phyloP scores from a whole-genome alignment of 2,329 filamentous ascomycete species.

The Rhinocladiella similis region DNA sequence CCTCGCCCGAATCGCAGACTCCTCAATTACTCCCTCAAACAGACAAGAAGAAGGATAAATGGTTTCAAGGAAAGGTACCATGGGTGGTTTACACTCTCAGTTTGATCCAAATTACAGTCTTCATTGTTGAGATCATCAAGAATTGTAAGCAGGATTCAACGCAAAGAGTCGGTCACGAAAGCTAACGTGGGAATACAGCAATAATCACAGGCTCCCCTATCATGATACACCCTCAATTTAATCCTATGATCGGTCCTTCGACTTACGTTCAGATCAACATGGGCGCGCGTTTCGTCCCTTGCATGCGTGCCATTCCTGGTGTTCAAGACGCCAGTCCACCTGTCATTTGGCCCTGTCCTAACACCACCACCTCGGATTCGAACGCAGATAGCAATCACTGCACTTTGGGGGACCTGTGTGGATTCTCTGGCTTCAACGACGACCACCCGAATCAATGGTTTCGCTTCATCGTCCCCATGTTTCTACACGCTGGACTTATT shows the following conservation, averaged over 20 bases:
- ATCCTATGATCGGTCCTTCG: slow-evolving; percentile 96
- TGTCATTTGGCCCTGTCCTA: slow-evolving; percentile 74
- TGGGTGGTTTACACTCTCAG: slow-evolving; percentile 84
- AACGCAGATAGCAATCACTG: slow-evolving; percentile 58
- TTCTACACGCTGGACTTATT: slow-evolving; percentile 88
- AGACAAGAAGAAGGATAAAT: slow-evolving; percentile 42
- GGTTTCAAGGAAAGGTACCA: slow-evolving; percentile 62
- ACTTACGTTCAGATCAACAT: slow-evolving; percentile 91
- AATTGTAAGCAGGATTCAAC: slow-evolving; percentile 62
- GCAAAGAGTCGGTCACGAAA: slow-evolving; percentile 1
- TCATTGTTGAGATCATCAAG: slow-evolving; percentile 82
- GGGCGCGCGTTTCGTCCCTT: slow-evolving; percentile 88
- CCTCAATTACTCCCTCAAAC: slow-evolving; percentile 23
- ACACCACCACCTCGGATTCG: slow-evolving; percentile 63
- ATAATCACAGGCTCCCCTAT: slow-evolving; percentile 71
- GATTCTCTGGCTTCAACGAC: slow-evolving; percentile 74
- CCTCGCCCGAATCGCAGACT: slow-evolving; percentile 58
- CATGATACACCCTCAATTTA: slow-evolving; percentile 78
- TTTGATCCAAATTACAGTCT: slow-evolving; percentile 74
- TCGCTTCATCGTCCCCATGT: slow-evolving; percentile 93
- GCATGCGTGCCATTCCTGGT: slow-evolving; percentile 74
- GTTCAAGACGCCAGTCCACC: slow-evolving; percentile 39
- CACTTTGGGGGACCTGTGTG: slow-evolving; percentile 76
- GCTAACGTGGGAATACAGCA: slow-evolving; percentile 45
- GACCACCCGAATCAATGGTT: slow-evolving; percentile 90